Base-by-base conservation (phyloP, 441 rosid genomes). In the Dalechampia spathulata region DNA sequence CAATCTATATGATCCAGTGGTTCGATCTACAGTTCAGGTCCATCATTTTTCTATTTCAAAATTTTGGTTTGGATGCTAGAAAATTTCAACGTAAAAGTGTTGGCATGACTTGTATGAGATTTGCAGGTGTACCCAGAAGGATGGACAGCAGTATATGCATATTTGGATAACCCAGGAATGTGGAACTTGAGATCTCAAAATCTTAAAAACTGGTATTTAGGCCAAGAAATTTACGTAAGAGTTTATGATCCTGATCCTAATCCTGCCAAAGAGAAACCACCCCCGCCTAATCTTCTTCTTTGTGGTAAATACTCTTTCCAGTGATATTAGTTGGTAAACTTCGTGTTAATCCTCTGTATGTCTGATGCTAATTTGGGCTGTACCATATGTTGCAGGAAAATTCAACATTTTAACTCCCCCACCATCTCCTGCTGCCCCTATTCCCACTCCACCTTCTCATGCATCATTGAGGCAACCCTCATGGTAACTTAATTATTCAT, bases 151-250 rank as follows among this genome's bases (percentile, higher is more conserved):
- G 72, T 85, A 21, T 82, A 79, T 69, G 67, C 86, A 74, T 66
- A 82, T 23, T 56, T 86, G 17, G 87, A 86, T 73, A 87, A 85
- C 45, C 87, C 82, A 19, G 93, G 96, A 46, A 87, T 87, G 88
- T 87, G 96, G 96, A 87, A 83, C 63, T 17, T 86, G 46, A 80
- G 95, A 61, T 85, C 87, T 1, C 87, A 88, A 68, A 67, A 49
- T 53, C 75, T 90, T 77, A 80, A 66, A 27, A 74, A 79, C 34
- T 83, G 86, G 73, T 86, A 86, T 64, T 60, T 86, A 17, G 97
- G 95, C 38, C 81, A 86, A 58, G 83, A 89, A 42, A 76, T 89
- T 52, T 85, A 85, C 61, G 46, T 87, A n/a, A 76, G 84, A 26
- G 86, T 84, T 10, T 63, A 76, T 54, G 92, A 86, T 59, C 41